Evolutionary conservation across 768 basidiomycete species (phyloP).

Genomic region (Paxillus ammoniavirescens): DNA sequence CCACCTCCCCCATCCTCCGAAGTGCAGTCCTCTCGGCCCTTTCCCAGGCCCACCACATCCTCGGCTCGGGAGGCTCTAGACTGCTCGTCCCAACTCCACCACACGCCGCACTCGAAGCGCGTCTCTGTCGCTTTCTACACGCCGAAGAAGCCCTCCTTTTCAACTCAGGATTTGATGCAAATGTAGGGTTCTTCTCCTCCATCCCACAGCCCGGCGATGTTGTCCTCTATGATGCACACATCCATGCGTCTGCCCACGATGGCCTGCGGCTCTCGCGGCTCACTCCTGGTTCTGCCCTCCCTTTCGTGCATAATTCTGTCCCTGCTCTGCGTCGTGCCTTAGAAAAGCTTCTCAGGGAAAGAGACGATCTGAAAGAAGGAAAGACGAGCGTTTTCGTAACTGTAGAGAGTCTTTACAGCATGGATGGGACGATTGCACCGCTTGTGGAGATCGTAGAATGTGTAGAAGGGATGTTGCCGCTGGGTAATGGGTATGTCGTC

Average conservation of each 20-base stretch:
- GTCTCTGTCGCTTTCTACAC: slow-evolving; percentile 63
- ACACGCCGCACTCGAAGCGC: slow-evolving; percentile 70
- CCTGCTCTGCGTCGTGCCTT: slow-evolving; percentile 47
- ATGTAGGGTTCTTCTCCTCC: slow-evolving; percentile 80
- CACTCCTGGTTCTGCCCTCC: slow-evolving; percentile 30
- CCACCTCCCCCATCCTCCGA: slow-evolving; percentile 57
- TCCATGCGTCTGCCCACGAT: slow-evolving; percentile 91
- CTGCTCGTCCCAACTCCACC: slow-evolving; percentile 61
- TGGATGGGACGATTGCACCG: slow-evolving; percentile 93
- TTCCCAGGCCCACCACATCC: slow-evolving; percentile 47
- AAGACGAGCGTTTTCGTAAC: slow-evolving; percentile 67
- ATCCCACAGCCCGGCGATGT: slow-evolving; percentile 78
- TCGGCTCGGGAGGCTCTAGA: slow-evolving; percentile 87
- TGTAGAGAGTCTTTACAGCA: slow-evolving; percentile 88
- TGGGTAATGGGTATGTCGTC: slow-evolving; percentile 66
- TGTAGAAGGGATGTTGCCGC: slow-evolving; percentile 60
- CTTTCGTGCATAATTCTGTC: slow-evolving; percentile 77
- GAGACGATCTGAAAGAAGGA: slow-evolving; percentile 38
- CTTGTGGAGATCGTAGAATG: slow-evolving; percentile 61
- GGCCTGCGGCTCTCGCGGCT: slow-evolving; percentile 72
- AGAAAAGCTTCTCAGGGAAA: slow-evolving; percentile 35
- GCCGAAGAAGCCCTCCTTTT: slow-evolving; percentile 73
- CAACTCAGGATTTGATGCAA: slow-evolving; percentile 94
- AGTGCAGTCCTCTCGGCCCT: slow-evolving; percentile 57
- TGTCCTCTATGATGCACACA: slow-evolving; percentile 80